A percentile compares a stretch with the other conserved stretches of the same genome.
phyloP scores from a whole-genome alignment of 2,329 filamentous ascomycete species.

The Calonectria ilicicola region DNA sequence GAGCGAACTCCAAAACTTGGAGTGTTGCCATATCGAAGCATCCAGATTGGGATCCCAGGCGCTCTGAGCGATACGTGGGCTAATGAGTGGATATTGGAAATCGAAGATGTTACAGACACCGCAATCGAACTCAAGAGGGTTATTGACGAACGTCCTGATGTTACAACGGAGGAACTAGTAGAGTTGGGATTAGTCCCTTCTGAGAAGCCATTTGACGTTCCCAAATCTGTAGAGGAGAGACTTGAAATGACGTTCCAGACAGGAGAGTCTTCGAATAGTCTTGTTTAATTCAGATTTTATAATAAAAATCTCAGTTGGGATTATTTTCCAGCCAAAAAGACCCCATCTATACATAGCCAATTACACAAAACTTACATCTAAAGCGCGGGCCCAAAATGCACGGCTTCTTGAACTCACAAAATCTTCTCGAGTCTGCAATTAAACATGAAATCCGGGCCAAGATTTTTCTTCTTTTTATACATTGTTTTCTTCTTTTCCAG shows the following conservation, averaged over 20 bases:
- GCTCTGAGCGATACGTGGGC: constrained; percentile 59
- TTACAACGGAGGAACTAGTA: constrained; percentile 51
- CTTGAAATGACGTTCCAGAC: constrained; percentile 46
- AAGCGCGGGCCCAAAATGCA: too few species aligned
- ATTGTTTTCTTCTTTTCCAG: neutral
- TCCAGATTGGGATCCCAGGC: constrained; percentile 71
- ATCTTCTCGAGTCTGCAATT: too few species aligned
- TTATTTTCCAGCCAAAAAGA: neutral
- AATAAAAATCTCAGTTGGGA: neutral
- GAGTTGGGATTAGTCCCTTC: constrained; percentile 54
- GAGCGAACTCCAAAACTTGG: constrained; percentile 62
- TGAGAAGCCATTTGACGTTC: constrained; percentile 58
- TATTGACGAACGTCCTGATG: constrained; percentile 53
- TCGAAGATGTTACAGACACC: constrained; percentile 69
- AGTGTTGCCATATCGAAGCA: constrained; percentile 63
- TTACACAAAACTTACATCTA: too few species aligned
- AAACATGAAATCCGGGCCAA: too few species aligned
- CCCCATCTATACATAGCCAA: neutral
- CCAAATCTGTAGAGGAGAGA: constrained; percentile 48
- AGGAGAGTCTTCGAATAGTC: neutral
- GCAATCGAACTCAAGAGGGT: constrained; percentile 61
- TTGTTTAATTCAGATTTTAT: neutral
- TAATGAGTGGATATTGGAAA: constrained; percentile 63
- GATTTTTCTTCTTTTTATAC: neutral
- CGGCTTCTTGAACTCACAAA: too few species aligned